These are phyloP conservation scores for Rhinocladiella similis DNA, from an alignment of 2,329 filamentous ascomycete species.

Conservation along the genomic window DNA sequence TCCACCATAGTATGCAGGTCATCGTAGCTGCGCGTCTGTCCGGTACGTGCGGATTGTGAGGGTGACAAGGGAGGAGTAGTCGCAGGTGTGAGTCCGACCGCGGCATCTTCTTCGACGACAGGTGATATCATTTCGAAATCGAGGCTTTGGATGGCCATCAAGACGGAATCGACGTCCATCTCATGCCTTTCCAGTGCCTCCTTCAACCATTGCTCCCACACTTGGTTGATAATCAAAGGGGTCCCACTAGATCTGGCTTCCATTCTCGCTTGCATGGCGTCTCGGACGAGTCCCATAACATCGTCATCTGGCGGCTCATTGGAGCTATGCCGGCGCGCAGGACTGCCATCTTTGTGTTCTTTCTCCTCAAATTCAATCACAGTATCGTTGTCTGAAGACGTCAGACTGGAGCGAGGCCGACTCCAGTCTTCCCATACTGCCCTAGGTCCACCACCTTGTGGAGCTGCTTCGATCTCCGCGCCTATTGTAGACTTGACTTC, in stretches of 20 bases:
- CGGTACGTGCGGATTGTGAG: not conserved
- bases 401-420: not conserved
- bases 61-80: conserved; percentile 4
- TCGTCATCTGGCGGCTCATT: conserved; percentile 1
- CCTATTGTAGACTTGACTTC: conserved; percentile 63
- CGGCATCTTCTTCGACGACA: not conserved
- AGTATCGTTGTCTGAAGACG: conserved; percentile 2
- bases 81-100: not conserved
- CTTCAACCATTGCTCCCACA: conserved; percentile 60
- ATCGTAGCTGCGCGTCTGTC: conserved; percentile 1
- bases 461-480: conserved; percentile 47
- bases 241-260: conserved; percentile 12
- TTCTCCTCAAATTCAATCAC: conserved; percentile 7
- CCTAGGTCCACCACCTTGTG: conserved; percentile 16
- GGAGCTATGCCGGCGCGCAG: no score
- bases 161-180: conserved; percentile 19
- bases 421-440: conserved; percentile 14
- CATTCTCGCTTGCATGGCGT: conserved; percentile 15
- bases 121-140: conserved; percentile 5
- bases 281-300: conserved; percentile 10
- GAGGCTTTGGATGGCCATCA: conserved; percentile 11
- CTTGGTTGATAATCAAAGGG: conserved; percentile 11
- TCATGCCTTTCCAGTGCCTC: conserved; percentile 49
- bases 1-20: conserved; percentile 11
- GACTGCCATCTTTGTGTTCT: conserved; percentile 35